Evolutionary conservation across 257 asterid species (phyloP).

Genomic region (Solanum pinnatisectum): DNA sequence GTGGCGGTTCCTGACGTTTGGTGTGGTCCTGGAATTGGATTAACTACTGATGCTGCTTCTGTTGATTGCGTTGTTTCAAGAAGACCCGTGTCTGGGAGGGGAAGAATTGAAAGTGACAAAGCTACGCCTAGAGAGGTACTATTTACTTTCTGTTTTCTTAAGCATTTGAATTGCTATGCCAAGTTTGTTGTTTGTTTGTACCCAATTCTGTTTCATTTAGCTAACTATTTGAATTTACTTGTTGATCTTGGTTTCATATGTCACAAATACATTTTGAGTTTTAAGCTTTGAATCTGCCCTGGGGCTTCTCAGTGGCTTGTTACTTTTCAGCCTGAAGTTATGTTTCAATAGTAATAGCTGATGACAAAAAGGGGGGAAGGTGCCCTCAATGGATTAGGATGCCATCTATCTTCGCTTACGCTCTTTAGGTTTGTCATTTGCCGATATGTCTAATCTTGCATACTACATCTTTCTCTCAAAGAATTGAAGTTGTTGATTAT

Average conservation of each 20-base stretch:
- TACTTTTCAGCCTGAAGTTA: background rate
- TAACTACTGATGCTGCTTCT: conserved; percentile 63
- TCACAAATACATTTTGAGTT: background rate
- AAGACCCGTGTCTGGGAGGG: conserved; percentile 46
- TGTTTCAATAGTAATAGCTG: background rate
- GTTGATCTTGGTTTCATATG: background rate
- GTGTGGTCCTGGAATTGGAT: conserved; percentile 71
- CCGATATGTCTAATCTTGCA: background rate
- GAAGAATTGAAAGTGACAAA: conserved; percentile 48
- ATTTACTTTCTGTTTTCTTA: background rate
- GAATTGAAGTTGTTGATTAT: background rate
- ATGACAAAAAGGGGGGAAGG: background rate
- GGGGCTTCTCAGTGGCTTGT: background rate
- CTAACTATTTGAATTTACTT: background rate
- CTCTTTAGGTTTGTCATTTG: background rate
- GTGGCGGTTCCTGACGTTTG: conserved; percentile 68
- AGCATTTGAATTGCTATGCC: background rate
- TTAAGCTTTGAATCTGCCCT: background rate
- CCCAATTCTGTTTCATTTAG: background rate
- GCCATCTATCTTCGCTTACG: background rate
- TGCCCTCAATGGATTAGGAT: background rate
- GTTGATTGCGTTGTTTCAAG: conserved; percentile 83
- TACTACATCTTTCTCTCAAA: background rate
- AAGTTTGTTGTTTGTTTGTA: background rate
- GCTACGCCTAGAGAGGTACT: conserved; percentile 50